These are phyloP conservation scores for Aureobasidium mangrovei DNA, from an alignment of 2,329 filamentous ascomycete genomes.

Conservation along the genomic window DNA sequence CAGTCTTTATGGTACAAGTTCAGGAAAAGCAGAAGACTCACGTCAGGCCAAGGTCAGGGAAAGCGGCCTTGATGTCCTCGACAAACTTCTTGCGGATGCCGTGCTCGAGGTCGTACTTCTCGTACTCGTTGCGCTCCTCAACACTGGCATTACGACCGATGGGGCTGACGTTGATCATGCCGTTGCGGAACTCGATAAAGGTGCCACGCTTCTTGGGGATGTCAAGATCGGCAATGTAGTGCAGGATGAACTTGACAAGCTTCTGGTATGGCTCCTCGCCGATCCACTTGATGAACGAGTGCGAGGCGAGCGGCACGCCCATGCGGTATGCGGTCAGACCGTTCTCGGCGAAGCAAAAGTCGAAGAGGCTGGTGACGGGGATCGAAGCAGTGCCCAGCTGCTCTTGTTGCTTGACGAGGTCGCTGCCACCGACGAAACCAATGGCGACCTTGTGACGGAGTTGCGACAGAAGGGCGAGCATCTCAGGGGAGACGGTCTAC, in stretches of 20 bases:
- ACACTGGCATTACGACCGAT: constrained; percentile 77
- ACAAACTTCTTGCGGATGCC: constrained; percentile 72
- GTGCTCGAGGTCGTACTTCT: constrained; percentile 70
- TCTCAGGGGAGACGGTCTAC: constrained; percentile 65
- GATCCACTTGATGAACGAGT: constrained; percentile 85
- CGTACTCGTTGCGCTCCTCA: constrained; percentile 72
- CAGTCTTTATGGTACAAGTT: neutral
- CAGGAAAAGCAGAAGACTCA: constrained; percentile 38
- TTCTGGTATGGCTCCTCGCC: constrained; percentile 80
- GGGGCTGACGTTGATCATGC: constrained; percentile 81
- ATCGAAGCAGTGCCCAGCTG: constrained; percentile 67
- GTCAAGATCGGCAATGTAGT: constrained; percentile 77
- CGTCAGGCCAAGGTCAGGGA: constrained; percentile 76
- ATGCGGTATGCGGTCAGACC: constrained; percentile 84
- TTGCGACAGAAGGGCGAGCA: constrained; percentile 67
- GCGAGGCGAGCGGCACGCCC: constrained; percentile 64
- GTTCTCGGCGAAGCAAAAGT: constrained; percentile 97
- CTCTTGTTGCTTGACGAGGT: constrained; percentile 91
- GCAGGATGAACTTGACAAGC: constrained; percentile 65
- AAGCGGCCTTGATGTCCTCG: constrained; percentile 65
- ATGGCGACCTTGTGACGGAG: constrained; percentile 84
- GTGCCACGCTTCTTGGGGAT: constrained; percentile 76
- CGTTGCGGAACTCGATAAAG: constrained; percentile 82
- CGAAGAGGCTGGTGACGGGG: constrained; percentile 76
- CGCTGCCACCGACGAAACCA: constrained; percentile 86